Evolutionary conservation across 495 filamentous ascomycete species (phyloP), one percentile per base, ranked within the genome.

Genomic region (Neurospora sp.): DNA sequence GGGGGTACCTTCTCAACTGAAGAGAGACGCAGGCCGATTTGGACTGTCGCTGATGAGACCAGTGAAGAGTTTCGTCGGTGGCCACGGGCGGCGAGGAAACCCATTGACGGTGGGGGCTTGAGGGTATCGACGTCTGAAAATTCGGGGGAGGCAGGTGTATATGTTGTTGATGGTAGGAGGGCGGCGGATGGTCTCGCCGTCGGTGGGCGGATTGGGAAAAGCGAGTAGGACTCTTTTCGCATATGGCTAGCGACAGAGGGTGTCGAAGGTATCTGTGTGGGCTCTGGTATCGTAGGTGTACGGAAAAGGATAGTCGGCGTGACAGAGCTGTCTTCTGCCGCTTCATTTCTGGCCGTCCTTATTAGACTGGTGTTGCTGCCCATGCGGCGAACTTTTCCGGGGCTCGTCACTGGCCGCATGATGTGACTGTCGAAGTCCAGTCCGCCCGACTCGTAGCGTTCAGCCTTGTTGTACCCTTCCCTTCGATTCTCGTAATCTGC

Each of bases 11-110:
- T 83, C 10, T 81, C 80, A 0, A 86, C 78, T 4, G 84, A 84
- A 8, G 84, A 86, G 68, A 86, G 77, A 39, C 84, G 82, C 10
- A 86, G 76, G 0, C 84, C 84, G 65, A 86, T 86, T 69, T 85
- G 84, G 65, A 86, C 84, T 1, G 84, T 86, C 42, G 84, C 83
- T 22, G 82, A 82, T 9, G 84, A 85, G 14, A 79, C 78, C 48
- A 85, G 76, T 0, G 84, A 86, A 0, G 84, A 85, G 68, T 85
- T 80, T 40, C 84, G 79, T 9, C 76, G 78, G 73, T 85, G 84
- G 18, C 81, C 79, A 22, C 75, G 74, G 45, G 70, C 73, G 45
- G 73, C 77, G 69, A 78, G 77, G 61, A 75, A 77, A 16, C 75
- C 76, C 72, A 85, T 80, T 3, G 82, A 79, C 5, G 82, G 84